phyloP scores from a whole-genome alignment of 768 basidiomycete genomes.

The Boletus barrowsii region DNA sequence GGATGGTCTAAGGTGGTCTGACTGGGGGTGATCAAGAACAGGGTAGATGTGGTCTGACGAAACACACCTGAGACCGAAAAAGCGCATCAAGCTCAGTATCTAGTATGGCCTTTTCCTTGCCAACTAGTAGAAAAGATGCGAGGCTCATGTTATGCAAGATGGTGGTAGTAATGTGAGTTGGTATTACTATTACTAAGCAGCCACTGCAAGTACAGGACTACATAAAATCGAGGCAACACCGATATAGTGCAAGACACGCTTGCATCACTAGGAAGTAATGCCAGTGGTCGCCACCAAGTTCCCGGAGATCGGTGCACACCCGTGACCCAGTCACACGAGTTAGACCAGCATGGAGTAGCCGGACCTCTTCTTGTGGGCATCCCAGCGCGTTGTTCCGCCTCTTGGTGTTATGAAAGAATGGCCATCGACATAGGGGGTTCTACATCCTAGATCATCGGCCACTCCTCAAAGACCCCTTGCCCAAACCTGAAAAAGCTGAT shows the following conservation, averaged over 20 bases:
- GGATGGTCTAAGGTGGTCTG: constrained; percentile 8
- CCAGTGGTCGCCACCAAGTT: no score
- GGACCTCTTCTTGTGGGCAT: no score
- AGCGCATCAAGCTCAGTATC: constrained; percentile 64
- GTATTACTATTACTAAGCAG: constrained; percentile 12
- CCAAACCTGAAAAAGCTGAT: constrained; percentile 88
- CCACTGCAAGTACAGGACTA: no score
- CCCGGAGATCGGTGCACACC: no score
- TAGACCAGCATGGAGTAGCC: no score
- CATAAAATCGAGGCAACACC: no score
- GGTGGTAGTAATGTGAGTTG: background rate
- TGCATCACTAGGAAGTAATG: no score
- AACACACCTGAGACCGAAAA: constrained; percentile 53
- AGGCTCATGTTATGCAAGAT: constrained; percentile 45
- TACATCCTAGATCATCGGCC: constrained; percentile 54
- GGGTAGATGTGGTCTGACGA: background rate
- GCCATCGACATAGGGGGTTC: background rate
- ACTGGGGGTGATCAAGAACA: constrained; percentile 5
- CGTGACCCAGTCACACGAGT: no score
- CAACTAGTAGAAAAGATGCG: constrained; percentile 48
- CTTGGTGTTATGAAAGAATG: no score
- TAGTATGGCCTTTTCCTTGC: constrained; percentile 36
- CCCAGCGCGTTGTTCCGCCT: background rate
- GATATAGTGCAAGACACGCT: no score
- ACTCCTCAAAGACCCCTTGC: constrained; percentile 80